Base-by-base conservation (phyloP, 1,139 yeast genomes). In the Magnusiomyces magnusii region DNA sequence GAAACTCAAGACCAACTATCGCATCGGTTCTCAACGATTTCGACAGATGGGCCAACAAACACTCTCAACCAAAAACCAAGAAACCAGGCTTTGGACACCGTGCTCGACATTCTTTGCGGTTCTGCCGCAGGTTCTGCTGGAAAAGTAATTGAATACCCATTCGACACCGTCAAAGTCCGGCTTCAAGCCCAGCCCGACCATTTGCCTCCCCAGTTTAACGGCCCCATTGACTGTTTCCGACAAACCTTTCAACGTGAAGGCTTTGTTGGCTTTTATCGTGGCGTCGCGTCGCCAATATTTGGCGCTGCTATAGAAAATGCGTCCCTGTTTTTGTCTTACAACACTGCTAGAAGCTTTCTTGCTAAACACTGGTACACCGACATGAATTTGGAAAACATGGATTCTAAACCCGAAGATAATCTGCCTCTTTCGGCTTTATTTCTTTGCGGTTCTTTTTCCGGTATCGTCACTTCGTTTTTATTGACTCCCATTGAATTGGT, bases 271-370 rank as follows among this genome's bases (percentile, higher is more conserved):
- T 79, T 85, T 58, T 85, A 82, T 65, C 72, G 81, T 61, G 79
- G 98, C 0, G 72, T 92, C 13, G 74, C 83, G 25, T 88, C 96
- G 0, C 98, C 98, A 0, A 74, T 91, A 57, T 70, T 86, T 24
- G 97, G 97, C 0, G 96, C 97, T 0, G 87, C 96, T 47, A 77
- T 89, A 57, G 98, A 92, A 71, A 87, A 86, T 60, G 91, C 93
- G 1, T 81, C 85, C 7, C 73, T 88, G 21, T 88, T 88, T 67
- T 78, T 85, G 57, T 75, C 85, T 9, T 87, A 85, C 68, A 81
- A 80, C 59, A 65, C 79, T 63, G 75, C 83, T 15, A 77, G 78
- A 62, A 70, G 72, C 53, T 55, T 72, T 47, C 58, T 76, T 2
- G 67, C 66, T 61, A 47, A 39, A 21, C 53, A 67, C 39, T 47